Evolutionary conservation across 805 yeast species (phyloP).

Genomic region (Wickerhamiella lipophila): DNA sequence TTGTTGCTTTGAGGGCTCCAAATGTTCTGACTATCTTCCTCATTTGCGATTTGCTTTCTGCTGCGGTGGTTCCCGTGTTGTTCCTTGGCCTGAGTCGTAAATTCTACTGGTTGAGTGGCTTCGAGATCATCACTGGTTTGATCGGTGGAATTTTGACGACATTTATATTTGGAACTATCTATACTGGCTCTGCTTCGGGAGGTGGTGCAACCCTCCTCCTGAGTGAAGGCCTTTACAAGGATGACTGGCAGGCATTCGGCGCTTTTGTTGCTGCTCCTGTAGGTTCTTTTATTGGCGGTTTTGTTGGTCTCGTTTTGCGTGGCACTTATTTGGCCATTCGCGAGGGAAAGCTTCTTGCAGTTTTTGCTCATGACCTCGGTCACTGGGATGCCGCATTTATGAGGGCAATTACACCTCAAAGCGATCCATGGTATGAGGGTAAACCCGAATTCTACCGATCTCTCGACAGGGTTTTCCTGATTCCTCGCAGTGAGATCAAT

Average conservation of each 20-base stretch:
- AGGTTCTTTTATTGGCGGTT: constrained; percentile 55
- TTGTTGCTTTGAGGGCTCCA: constrained; percentile 72
- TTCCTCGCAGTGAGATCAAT: constrained; percentile 12
- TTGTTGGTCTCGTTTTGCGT: constrained; percentile 34
- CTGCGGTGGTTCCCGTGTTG: constrained; percentile 73
- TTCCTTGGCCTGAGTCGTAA: constrained; percentile 61
- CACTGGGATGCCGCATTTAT: constrained; percentile 15
- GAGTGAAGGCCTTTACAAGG: constrained; percentile 49
- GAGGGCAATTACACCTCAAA: constrained; percentile 1
- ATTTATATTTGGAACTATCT: constrained; percentile 72
- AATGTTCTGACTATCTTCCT: constrained; percentile 75
- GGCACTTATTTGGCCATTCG: constrained; percentile 14
- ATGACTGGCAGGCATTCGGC: constrained; percentile 89
- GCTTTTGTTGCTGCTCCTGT: constrained; percentile 84
- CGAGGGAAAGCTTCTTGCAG: constrained; percentile 13
- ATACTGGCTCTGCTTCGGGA: constrained; percentile 49
- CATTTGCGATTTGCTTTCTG: constrained; percentile 81
- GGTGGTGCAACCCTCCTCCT: constrained; percentile 68
- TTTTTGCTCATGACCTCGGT: constrained; percentile 30
- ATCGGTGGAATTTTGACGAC: constrained; percentile 69
- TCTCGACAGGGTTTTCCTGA: constrained; percentile 19
- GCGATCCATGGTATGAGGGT: constrained; percentile 20
- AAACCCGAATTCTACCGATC: constrained; percentile 8
- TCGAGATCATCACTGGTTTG: constrained; percentile 75
- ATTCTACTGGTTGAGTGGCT: constrained; percentile 60